Conservation (phyloP, 2,329 filamentous ascomycete genomes). For the Lachnellula willkommii region DNA sequence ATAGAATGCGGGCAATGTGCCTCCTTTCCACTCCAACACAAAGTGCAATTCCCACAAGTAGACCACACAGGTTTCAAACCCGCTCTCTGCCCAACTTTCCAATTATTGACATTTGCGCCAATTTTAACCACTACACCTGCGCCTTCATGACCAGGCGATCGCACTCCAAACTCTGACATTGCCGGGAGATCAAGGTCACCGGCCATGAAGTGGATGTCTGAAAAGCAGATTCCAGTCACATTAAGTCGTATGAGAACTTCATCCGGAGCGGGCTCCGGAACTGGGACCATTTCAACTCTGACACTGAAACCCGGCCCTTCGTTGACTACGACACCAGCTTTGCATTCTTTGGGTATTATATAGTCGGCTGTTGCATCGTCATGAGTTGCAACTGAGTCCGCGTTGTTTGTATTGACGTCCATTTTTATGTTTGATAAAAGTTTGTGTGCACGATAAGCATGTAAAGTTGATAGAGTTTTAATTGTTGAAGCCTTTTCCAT, state of each 20-base stretch:
- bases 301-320: not conserved
- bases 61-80: slow-evolving; percentile 48
- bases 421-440: too few relatives aligned
- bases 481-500: too few relatives aligned
- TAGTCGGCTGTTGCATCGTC: too few relatives aligned
- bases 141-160: slow-evolving; percentile 50
- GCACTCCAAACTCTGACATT: slow-evolving; percentile 41
- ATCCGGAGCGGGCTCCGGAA: slow-evolving; percentile 26
- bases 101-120: slow-evolving; percentile 44
- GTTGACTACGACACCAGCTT: not conserved
- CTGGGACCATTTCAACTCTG: not conserved
- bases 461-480: too few relatives aligned
- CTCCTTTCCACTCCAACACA: slow-evolving; percentile 48
- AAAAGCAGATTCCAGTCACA: slow-evolving; percentile 52
- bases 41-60: slow-evolving; percentile 45
- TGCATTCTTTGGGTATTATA: not conserved
- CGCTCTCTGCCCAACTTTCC: slow-evolving; percentile 49
- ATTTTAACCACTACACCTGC: slow-evolving; percentile 54
- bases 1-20: too few relatives aligned
- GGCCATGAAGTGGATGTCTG: slow-evolving; percentile 53
- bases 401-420: too few relatives aligned
- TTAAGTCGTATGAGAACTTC: slow-evolving; percentile 54
- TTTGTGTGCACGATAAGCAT: too few relatives aligned
- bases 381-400: too few relatives aligned
- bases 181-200: slow-evolving; percentile 45